These are phyloP conservation scores for Lyophyllum decastes DNA, from an alignment of 768 basidiomycete genomes.

Conservation along the genomic window DNA sequence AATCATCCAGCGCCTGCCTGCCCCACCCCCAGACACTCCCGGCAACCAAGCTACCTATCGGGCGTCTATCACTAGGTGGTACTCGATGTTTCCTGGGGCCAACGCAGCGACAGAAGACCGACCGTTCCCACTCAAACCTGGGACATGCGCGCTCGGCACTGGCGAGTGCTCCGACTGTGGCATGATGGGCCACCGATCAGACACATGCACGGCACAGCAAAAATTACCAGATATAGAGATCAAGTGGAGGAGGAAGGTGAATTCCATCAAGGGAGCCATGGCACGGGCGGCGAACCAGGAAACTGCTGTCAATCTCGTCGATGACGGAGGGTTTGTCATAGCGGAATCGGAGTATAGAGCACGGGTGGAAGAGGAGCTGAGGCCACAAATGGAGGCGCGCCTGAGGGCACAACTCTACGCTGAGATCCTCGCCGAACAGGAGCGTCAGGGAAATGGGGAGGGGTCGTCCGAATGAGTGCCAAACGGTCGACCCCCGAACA, in stretches of 20 bases:
- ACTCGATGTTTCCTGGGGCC: not conserved
- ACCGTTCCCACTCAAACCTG: slow-evolving; percentile 23
- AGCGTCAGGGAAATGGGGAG: slow-evolving; percentile 20
- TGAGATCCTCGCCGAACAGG: not conserved
- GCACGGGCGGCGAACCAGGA: not conserved
- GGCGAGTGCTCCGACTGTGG: slow-evolving; percentile 8
- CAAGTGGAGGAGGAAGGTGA: slow-evolving; percentile 20
- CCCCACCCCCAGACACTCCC: not conserved
- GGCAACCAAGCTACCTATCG: not conserved
- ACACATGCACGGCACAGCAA: slow-evolving; percentile 8
- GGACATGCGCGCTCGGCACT: slow-evolving; percentile 16
- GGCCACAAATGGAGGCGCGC: not conserved
- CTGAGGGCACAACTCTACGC: not conserved
- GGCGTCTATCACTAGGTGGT: not conserved
- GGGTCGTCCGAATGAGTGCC: slow-evolving; percentile 22
- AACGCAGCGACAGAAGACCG: slow-evolving; percentile 1
- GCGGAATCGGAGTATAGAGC: not conserved
- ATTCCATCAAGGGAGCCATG: slow-evolving; percentile 1
- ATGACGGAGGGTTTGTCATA: not conserved
- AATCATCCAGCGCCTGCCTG: not conserved
- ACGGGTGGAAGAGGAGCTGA: slow-evolving; percentile 2
- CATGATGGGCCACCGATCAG: slow-evolving; percentile 19
- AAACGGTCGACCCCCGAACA: slow-evolving; percentile 12
- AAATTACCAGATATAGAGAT: slow-evolving; percentile 14
- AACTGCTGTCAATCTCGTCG: slow-evolving; percentile 1